phyloP scores from a whole-genome alignment of 768 basidiomycete genomes.

The Coprinopsis sp. region DNA sequence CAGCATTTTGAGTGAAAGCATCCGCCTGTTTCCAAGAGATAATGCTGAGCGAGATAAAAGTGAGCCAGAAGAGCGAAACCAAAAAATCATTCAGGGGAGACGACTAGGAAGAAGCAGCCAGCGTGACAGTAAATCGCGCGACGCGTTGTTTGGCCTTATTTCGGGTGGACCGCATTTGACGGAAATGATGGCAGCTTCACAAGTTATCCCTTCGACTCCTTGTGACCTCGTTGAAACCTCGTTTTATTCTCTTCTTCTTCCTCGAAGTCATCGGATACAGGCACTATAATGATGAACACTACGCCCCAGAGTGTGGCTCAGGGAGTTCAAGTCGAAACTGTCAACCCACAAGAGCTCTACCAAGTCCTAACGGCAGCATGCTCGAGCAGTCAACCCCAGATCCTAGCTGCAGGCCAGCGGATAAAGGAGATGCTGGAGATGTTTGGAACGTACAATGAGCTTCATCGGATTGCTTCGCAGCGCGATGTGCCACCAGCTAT shows the following conservation, averaged over 20 bases:
- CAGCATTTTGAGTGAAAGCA: no score
- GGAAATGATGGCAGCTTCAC: no score
- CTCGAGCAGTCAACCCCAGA: conserved; percentile 61
- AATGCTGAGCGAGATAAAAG: not conserved
- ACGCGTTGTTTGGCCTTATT: conserved; percentile 35
- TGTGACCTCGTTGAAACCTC: not conserved
- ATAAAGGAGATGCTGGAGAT: conserved; percentile 65
- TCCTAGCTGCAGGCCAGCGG: conserved; percentile 49
- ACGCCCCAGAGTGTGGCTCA: conserved; percentile 21
- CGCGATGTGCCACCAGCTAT: conserved; percentile 55
- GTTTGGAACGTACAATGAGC: conserved; percentile 64
- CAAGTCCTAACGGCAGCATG: conserved; percentile 63
- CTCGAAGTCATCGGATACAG: not conserved
- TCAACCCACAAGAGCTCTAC: conserved; percentile 61
- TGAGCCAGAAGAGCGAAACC: no score
- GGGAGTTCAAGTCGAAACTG: conserved; percentile 36
- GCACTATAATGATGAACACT: conserved; percentile 22
- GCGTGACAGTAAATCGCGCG: no score
- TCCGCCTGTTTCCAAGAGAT: no score
- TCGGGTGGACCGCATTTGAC: not conserved
- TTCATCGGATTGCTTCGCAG: conserved; percentile 70
- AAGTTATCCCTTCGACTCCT: no score
- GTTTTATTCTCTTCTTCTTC: not conserved
- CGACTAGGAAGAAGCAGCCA: no score
- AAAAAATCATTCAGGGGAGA: no score